phyloP scores from a whole-genome alignment of 2,329 filamentous ascomycete genomes.

The Metarhizium rileyi region DNA sequence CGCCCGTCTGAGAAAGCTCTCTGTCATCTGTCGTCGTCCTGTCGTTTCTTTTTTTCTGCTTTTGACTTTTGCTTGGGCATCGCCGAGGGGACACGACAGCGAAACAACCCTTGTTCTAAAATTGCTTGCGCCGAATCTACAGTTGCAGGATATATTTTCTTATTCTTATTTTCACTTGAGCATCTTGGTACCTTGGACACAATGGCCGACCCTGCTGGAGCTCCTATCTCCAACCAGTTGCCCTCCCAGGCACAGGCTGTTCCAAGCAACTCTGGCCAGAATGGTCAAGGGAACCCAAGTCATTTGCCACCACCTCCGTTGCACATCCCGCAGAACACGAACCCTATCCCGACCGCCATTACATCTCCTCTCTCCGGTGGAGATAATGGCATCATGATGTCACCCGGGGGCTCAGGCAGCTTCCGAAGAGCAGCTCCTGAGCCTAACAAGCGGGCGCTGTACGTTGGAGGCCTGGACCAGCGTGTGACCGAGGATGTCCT shows the following conservation, averaged over 20 bases:
- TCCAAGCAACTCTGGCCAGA: conserved; percentile 49
- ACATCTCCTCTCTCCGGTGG: conserved; percentile 72
- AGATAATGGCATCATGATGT: conserved; percentile 61
- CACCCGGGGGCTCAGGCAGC: conserved; percentile 70
- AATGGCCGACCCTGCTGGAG: conserved; percentile 71
- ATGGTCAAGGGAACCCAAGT: conserved; percentile 55
- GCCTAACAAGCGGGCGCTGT: conserved; percentile 95
- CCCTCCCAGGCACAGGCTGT: conserved; percentile 60
- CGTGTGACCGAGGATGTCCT: conserved; percentile 93
- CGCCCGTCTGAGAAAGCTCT: not conserved
- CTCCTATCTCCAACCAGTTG: conserved; percentile 53
- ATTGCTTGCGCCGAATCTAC: not conserved
- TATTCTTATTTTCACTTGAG: not conserved
- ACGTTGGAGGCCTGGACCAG: conserved; percentile 90
- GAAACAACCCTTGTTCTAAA: not conserved
- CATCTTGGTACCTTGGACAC: not conserved
- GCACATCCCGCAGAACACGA: conserved; percentile 92
- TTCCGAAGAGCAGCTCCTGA: conserved; percentile 90
- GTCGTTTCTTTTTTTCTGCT: not conserved
- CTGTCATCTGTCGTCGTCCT: not conserved
- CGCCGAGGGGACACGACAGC: not conserved
- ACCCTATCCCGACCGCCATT: conserved; percentile 87
- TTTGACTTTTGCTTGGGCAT: not conserved
- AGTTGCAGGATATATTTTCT: not conserved
- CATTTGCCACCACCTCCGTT: conserved; percentile 88